phyloP scores from a whole-genome alignment of 2,329 filamentous ascomycete species.

The Camptophora hylomeconis region DNA sequence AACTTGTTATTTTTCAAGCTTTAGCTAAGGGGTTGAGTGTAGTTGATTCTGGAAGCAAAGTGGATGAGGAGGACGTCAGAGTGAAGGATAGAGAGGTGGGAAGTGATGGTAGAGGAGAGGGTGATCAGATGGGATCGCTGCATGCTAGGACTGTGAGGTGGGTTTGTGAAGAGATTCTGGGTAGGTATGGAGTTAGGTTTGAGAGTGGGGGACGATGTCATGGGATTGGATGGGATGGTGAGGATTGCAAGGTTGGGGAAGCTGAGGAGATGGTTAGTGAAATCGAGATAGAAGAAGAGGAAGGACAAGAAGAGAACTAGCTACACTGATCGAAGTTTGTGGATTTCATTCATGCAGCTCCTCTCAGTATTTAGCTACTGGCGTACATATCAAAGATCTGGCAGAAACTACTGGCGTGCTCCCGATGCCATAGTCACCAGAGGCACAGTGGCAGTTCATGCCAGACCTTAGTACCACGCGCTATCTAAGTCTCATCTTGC shows the following conservation, averaged over 20 bases:
- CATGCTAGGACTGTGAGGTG: conserved; percentile 32
- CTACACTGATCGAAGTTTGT: too few relatives aligned
- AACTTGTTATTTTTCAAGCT: conserved; percentile 47
- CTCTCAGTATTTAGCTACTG: too few relatives aligned
- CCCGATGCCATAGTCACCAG: too few relatives aligned
- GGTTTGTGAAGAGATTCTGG: conserved; percentile 29
- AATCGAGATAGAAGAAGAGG: conserved; percentile 3
- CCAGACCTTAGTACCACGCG: too few relatives aligned
- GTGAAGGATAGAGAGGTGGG: conserved; percentile 9
- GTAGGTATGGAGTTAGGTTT: conserved; percentile 5
- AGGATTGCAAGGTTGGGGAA: conserved; percentile 3
- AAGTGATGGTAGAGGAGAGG: conserved; percentile 7
- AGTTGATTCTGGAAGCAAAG: conserved; percentile 20
- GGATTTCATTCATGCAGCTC: too few relatives aligned
- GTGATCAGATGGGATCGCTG: conserved; percentile 18
- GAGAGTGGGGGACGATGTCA: conserved; percentile 2
- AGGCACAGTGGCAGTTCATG: too few relatives aligned
- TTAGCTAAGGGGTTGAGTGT: conserved; percentile 32
- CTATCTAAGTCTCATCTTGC: too few relatives aligned
- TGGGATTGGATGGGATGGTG: conserved; percentile 1
- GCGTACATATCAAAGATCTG: too few relatives aligned
- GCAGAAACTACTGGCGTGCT: too few relatives aligned
- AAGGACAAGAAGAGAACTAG: too few relatives aligned
- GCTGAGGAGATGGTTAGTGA: conserved; percentile 7
- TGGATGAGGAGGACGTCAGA: conserved; percentile 3